Base-by-base conservation (phyloP, 352 stramenopile genomes). In the Pythium myriotylum region DNA sequence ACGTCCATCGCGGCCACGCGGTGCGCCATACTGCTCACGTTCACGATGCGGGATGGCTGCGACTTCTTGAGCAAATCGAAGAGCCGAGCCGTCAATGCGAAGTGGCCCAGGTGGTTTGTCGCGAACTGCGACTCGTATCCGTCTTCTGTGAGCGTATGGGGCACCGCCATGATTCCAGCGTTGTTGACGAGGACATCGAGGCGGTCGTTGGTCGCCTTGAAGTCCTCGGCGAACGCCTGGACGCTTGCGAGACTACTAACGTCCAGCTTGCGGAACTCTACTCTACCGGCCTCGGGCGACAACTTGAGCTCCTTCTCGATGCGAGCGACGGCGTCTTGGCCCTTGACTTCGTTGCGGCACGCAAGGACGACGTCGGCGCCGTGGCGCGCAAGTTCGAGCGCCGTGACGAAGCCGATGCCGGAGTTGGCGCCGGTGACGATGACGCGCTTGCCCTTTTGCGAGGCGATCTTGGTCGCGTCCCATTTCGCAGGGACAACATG, bases 391-490 rank as follows among this genome's bases (percentile, higher is more conserved):
- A 96, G 71, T 6, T 60, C 62, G 42, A 75, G 59, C 3, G 88
- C 74, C 8, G 83, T 92, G 56, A 81, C 76, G 46, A 85, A 90
- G 8, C 90, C 90, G 47, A 97, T 74, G 14, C 86, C 84, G 13
- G 86, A 77, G 61, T 95, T 96, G 49, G 62, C 71, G 26, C 88
- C 90, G 4, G 88, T 96, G 53, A 96, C 79, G 48, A 96, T 68
- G n/a, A 74, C 83, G 48, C 95, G 62, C 26, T 84, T 96, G 26
- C 68, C 76, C 0, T 43, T 27, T 33, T 42, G 40, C 9, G 53
- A 33, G 17, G n/a, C 10, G 24, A 60, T 60, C 29, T 64, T 13
- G 5, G 33, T 45, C 45, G 46, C 56, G 33, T 55, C 47, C 56
- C 56, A 64, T 14, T 64, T 56, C 19, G 52, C 37, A 10, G 40